Conservation (phyloP, 2,329 filamentous ascomycete species). For the Setomelanomma holmii region DNA sequence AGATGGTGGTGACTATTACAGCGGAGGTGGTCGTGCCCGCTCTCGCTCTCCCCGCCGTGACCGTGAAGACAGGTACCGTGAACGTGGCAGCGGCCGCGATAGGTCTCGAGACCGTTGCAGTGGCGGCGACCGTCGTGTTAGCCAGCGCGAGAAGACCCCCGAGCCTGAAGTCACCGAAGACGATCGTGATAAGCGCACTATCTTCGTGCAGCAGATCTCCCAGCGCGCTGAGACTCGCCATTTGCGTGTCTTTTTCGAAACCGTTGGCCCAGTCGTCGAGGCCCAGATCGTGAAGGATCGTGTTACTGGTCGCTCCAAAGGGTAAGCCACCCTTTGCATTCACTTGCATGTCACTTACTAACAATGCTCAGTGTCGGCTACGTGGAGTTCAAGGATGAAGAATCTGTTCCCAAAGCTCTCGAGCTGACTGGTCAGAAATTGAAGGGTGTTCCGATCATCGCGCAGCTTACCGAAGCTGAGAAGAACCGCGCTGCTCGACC, state of each 20-base stretch:
- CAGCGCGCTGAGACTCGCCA: constrained; percentile 91
- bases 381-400: constrained; percentile 97
- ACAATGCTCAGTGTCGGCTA: constrained; percentile 81
- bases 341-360: constrained; percentile 38
- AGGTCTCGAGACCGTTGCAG: constrained; percentile 56
- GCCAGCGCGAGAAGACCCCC: constrained; percentile 52
- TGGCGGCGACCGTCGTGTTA: constrained; percentile 52
- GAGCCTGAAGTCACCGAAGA: constrained; percentile 87
- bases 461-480: constrained; percentile 97
- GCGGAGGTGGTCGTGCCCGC: constrained; percentile 43
- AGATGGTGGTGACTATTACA: constrained; percentile 50
- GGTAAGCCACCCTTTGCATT: constrained; percentile 64
- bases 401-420: constrained; percentile 89
- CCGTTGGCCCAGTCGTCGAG: constrained; percentile 92
- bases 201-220: constrained; percentile 98
- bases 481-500: constrained; percentile 97
- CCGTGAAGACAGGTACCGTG: constrained; percentile 41
- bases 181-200: constrained; percentile 93
- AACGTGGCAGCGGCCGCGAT: constrained; percentile 65
- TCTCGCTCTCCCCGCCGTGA: constrained; percentile 51
- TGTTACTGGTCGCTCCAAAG: constrained; percentile 95
- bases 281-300: constrained; percentile 98
- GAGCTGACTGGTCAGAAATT: constrained; percentile 99
- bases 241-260: constrained; percentile 93
- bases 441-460: constrained; percentile 97